Evolutionary conservation across 768 basidiomycete species (phyloP).

Genomic region (Cystobasidium onofrii): DNA sequence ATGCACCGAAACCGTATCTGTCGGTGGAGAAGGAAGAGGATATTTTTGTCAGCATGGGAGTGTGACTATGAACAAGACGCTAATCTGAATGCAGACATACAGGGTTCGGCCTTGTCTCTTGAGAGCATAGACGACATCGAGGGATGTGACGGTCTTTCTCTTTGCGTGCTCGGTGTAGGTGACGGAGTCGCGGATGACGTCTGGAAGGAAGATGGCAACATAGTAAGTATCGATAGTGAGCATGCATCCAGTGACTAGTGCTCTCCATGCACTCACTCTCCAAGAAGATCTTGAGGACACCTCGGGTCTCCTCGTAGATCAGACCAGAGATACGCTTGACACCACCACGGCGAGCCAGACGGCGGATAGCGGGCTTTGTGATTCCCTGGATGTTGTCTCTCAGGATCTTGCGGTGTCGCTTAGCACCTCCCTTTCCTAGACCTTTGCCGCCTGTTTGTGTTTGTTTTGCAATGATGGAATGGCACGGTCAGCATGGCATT

Average conservation of each 20-base stretch:
- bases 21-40: not conserved
- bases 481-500: not conserved
- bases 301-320: conserved; percentile 53
- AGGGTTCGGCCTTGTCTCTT: conserved; percentile 57
- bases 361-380: conserved; percentile 82
- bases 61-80: too few species aligned
- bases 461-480: not conserved
- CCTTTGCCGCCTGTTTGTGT: conserved; percentile 49
- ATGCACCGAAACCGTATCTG: conserved; percentile 30
- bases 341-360: conserved; percentile 94
- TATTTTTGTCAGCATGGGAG: conserved; percentile 43
- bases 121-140: conserved; percentile 59
- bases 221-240: not conserved
- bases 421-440: conserved; percentile 50
- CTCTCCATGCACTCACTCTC: conserved; percentile 40
- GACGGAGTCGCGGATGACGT: conserved; percentile 44
- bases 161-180: conserved; percentile 44
- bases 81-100: conserved; percentile 56
- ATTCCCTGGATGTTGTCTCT: conserved; percentile 57
- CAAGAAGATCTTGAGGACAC: conserved; percentile 53
- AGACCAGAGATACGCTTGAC: conserved; percentile 72
- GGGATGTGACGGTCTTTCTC: conserved; percentile 53
- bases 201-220: not conserved
- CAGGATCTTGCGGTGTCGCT: conserved; percentile 72
- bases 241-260: not conserved